Percentiles rank a stretch among this genome's conserved stretches.
Conservation (phyloP, 139 green algal species). For the Volvox africanus region DNA sequence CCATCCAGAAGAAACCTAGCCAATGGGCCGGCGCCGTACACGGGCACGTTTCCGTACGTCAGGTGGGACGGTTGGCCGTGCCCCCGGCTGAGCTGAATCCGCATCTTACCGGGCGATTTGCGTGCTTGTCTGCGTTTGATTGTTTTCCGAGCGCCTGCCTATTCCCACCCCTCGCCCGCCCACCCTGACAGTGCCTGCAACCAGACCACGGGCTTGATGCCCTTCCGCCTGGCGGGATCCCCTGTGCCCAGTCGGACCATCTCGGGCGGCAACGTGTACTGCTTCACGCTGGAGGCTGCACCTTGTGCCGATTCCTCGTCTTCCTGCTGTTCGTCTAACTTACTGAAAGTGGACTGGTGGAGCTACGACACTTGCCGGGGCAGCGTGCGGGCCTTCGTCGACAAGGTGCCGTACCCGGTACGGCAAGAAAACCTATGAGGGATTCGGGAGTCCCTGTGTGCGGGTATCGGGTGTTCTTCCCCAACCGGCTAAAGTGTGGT, state of each 20-base stretch:
- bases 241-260: background rate
- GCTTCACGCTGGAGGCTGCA: background rate
- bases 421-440: background rate
- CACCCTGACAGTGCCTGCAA: slow-evolving; percentile 1
- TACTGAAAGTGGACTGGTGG: slow-evolving; percentile 45
- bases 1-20: too few relatives aligned
- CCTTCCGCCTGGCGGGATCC: slow-evolving; percentile 7
- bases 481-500: too few relatives aligned
- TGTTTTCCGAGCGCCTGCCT: background rate
- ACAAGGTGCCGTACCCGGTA: slow-evolving; percentile 41
- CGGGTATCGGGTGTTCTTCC: too few relatives aligned
- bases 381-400: slow-evolving; percentile 32
- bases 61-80: background rate
- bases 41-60: background rate
- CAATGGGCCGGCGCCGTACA: background rate
- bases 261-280: slow-evolving; percentile 32
- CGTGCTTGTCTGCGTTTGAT: too few relatives aligned
- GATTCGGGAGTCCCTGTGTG: too few relatives aligned
- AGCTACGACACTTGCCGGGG: slow-evolving; percentile 47
- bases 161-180: too few relatives aligned
- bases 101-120: too few relatives aligned
- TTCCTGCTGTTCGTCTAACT: background rate
- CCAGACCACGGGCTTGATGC: background rate
- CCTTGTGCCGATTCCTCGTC: background rate
- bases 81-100: too few relatives aligned